These are phyloP conservation scores for Sporothrix mexicana DNA, from an alignment of 2,329 filamentous ascomycete genomes.

Conservation along the genomic window DNA sequence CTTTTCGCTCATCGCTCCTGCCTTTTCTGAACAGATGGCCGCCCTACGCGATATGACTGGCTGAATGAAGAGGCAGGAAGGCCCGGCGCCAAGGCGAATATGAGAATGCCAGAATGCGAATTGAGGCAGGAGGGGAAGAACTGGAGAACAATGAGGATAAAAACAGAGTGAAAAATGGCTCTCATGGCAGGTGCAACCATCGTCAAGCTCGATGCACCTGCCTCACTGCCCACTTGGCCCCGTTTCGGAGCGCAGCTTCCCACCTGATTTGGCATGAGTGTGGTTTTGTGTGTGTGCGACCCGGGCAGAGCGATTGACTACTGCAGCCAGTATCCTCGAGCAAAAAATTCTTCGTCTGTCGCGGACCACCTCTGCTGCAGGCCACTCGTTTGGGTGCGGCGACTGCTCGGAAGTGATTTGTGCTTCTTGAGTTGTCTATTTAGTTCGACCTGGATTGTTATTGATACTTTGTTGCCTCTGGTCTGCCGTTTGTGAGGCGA, in stretches of 20 bases:
- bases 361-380: constrained; percentile 12
- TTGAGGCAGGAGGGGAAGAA: background rate
- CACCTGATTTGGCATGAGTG: background rate
- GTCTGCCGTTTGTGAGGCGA: background rate
- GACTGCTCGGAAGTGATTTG: background rate
- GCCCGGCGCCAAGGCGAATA: background rate
- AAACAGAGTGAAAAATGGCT: background rate
- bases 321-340: constrained; percentile 11
- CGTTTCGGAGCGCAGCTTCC: constrained; percentile 15
- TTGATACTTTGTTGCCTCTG: background rate
- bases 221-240: background rate
- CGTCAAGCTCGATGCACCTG: constrained; percentile 14
- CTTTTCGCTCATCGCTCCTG: constrained; percentile 11
- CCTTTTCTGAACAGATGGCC: constrained; percentile 28
- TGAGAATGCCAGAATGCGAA: background rate
- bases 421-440: background rate
- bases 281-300: constrained; percentile 20
- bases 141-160: background rate
- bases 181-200: constrained; percentile 19
- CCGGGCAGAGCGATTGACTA: constrained; percentile 16
- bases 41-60: constrained; percentile 32
- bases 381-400: constrained; percentile 7
- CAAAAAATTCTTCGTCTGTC: background rate
- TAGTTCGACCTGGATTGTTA: background rate
- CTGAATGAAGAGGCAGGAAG: constrained; percentile 27